Conservation (phyloP, 2,329 filamentous ascomycete genomes). For the Eutypa lata region DNA sequence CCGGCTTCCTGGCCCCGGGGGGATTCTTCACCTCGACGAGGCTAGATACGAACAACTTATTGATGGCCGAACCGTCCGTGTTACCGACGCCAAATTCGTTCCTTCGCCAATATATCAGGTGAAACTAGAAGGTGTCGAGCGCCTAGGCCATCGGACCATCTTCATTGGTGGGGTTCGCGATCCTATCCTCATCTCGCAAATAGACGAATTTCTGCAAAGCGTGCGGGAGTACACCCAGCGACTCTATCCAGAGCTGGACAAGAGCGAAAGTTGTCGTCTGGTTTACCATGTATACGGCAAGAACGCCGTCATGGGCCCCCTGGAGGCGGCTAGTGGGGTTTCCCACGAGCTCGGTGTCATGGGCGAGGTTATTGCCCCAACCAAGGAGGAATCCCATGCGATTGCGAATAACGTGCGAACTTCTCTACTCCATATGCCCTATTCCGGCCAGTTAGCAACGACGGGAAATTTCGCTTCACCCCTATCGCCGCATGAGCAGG, state of each 20-base stretch:
- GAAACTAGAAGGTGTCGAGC: slow-evolving; percentile 37
- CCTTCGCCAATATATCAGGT: slow-evolving; percentile 29
- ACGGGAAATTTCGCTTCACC: slow-evolving; percentile 35
- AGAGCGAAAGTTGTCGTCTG: slow-evolving; percentile 4
- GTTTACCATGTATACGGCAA: slow-evolving; percentile 34
- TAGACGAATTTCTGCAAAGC: slow-evolving; percentile 24
- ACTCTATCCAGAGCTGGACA: slow-evolving; percentile 9
- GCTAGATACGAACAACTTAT: slow-evolving; percentile 32
- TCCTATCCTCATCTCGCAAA: slow-evolving; percentile 34
- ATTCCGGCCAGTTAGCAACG: slow-evolving; percentile 35
- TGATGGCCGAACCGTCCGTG: slow-evolving; percentile 28
- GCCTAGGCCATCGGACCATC: slow-evolving; percentile 33
- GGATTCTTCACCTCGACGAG: slow-evolving; percentile 31
- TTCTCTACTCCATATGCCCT: slow-evolving; percentile 29
- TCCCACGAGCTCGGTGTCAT: slow-evolving; percentile 32
- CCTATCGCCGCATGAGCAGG: slow-evolving; percentile 27
- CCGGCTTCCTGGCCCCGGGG: slow-evolving; percentile 38
- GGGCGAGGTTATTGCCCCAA: slow-evolving; percentile 33
- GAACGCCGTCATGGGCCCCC: slow-evolving; percentile 26
- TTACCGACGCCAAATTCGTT: slow-evolving; percentile 27
- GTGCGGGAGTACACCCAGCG: slow-evolving; percentile 20
- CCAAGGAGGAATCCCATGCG: slow-evolving; percentile 25
- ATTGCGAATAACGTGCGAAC: slow-evolving; percentile 11
- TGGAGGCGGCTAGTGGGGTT: slow-evolving; percentile 15
- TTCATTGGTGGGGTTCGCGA: slow-evolving; percentile 38